Evolutionary conservation across 306 rosid species (phyloP).

Genomic region (Pueraria montana): DNA sequence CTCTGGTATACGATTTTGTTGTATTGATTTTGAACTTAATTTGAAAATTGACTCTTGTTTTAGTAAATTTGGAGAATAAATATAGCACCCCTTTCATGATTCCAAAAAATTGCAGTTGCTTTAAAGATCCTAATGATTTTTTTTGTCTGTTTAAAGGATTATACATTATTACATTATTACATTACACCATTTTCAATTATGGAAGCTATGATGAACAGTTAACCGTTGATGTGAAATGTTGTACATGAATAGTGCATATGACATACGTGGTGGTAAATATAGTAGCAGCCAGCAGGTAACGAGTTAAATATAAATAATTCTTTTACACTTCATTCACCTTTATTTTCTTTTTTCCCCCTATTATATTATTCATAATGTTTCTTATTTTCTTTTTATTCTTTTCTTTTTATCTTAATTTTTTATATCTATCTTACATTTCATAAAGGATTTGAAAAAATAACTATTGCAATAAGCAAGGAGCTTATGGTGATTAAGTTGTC

Average conservation of each 20-base stretch:
- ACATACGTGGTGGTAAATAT: not conserved
- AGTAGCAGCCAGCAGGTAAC: not conserved
- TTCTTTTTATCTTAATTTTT: too few relatives aligned
- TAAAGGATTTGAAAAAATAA: not conserved
- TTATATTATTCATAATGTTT: not conserved
- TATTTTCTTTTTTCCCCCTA: not conserved
- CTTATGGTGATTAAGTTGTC: not conserved
- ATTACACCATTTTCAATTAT: not conserved
- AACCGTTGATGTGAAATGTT: too few relatives aligned
- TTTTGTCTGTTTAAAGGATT: not conserved
- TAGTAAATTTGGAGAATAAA: conserved; percentile 23
- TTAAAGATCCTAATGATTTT: not conserved
- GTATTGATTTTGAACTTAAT: conserved; percentile 20
- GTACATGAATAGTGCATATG: not conserved
- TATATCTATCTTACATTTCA: not conserved
- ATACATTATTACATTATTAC: not conserved
- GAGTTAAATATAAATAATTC: not conserved
- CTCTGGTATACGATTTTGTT: conserved; percentile 25
- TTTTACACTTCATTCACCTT: not conserved
- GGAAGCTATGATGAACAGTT: not conserved
- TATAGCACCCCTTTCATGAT: not conserved
- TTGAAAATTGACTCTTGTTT: not conserved
- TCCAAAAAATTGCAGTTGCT: not conserved
- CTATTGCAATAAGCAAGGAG: not conserved
- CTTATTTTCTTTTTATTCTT: not conserved